Percentiles rank a stretch among this genome's conserved stretches.
Conservation (phyloP, 148 eudicot species). For the Talinum fruticosum region DNA sequence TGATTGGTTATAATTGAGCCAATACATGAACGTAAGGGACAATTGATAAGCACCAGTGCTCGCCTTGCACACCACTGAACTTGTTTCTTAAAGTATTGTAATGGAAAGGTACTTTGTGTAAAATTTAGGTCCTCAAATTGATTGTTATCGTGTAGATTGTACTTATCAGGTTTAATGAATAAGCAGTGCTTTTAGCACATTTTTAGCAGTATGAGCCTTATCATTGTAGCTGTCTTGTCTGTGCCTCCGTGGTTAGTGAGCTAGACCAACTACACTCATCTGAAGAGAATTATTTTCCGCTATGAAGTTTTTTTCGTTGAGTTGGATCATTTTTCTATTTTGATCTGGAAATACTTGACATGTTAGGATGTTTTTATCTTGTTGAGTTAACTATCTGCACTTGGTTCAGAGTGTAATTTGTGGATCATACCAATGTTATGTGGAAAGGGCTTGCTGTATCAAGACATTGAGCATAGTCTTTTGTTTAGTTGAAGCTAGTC, state of each 20-base stretch:
- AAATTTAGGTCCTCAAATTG: neutral
- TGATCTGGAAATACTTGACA: neutral
- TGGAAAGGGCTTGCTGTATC: neutral
- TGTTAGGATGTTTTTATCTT: neutral
- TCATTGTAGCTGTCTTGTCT: neutral
- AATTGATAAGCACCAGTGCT: neutral
- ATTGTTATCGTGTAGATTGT: neutral
- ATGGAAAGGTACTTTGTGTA: neutral
- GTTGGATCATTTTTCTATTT: neutral
- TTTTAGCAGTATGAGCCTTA: neutral
- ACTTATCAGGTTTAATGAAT: neutral
- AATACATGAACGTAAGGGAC: neutral
- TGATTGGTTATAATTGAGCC: neutral
- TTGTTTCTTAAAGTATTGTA: neutral
- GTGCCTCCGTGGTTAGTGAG: neutral
- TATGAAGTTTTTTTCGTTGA: neutral
- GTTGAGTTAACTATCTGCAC: neutral
- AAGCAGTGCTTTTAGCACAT: neutral
- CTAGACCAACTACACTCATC: neutral
- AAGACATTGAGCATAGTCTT: neutral
- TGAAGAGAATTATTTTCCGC: neutral
- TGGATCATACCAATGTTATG: neutral
- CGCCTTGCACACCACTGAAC: neutral
- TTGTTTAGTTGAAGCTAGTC: neutral
- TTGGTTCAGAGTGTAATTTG: neutral